Base-by-base conservation (phyloP, 768 basidiomycete species). In the Pilatotrama ljubarskyi region DNA sequence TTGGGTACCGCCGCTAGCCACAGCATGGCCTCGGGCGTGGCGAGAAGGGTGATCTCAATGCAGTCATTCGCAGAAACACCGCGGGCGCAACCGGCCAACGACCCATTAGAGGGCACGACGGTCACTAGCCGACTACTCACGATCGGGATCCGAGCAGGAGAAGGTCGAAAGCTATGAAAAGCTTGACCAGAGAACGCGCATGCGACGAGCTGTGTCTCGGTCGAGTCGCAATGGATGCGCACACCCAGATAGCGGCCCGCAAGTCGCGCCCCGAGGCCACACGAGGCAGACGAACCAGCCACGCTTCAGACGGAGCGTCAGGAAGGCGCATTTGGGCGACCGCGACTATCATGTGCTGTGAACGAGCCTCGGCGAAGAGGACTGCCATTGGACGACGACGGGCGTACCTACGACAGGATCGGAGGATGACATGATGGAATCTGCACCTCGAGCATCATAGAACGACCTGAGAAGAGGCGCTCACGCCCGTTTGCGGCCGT, bases 361-460 rank as follows among this genome's bases (percentile, higher is more conserved):
- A 63, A 59, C 37, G 25, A n/a, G 13, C 32, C 20, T 22, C 37
- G 61, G 47, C 15, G 47, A 43, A 32, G 44, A 9, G 14, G 56
- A 20, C 52, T 53, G 41, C 25, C 18, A 63, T 63, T 63, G 61
- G 61, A 58, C 56, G 56, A 43, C 11, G 38, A 32, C 22, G 43
- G 55, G 44, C 38, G 43, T 58, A 53, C 59, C 59, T 59, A 61
- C 63, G 63, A 61, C 47, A 55, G 41, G 44, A 58, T 64, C 63
- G 63, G 63, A 64, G 63, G 63, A 64, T 64, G 63, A 64, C 63
- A 64, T 64, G 63, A 64, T 61, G 51, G 57, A 22, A 24, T 46
- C 51, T 53, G 61, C 47, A 57, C 61, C 56, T 58, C 51, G 61
- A 58, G 61, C 56, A 63, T 58, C 61, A 63, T 58, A 52, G 37